Evolutionary conservation across 129 eudicot genomes (phyloP).

Genomic region (Arctium minus): DNA sequence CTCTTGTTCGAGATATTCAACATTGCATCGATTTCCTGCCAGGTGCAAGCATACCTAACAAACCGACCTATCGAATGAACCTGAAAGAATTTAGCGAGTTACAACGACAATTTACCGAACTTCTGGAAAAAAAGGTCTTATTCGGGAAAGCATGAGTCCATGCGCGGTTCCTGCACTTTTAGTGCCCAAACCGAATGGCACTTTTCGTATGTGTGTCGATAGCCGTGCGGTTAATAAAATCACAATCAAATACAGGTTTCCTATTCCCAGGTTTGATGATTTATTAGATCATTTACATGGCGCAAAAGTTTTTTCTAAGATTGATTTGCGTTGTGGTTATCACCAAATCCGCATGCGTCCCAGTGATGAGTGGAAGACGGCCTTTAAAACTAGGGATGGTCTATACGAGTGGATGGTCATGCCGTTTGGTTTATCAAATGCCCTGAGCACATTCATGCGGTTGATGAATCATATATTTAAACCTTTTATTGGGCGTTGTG

Average conservation of each 20-base stretch:
- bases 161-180: conserved; percentile 1
- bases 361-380: conserved; percentile 4
- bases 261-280: conserved; percentile 2
- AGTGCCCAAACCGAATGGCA: background rate
- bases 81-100: background rate
- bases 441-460: background rate
- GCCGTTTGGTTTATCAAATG: background rate
- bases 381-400: background rate
- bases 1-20: conserved; percentile 12
- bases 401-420: background rate
- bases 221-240: conserved; percentile 3
- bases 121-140: background rate
- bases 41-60: background rate
- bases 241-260: background rate
- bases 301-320: background rate
- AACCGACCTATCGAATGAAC: background rate
- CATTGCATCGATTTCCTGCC: background rate
- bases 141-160: conserved; percentile 1
- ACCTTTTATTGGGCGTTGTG: background rate
- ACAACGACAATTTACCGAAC: background rate
- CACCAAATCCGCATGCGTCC: background rate
- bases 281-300: background rate
- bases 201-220: conserved; percentile 1
- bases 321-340: background rate
- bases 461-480: background rate